These are phyloP conservation scores for Neoarthrinium moseri DNA, from an alignment of 2,329 filamentous ascomycete genomes.

Conservation along the genomic window DNA sequence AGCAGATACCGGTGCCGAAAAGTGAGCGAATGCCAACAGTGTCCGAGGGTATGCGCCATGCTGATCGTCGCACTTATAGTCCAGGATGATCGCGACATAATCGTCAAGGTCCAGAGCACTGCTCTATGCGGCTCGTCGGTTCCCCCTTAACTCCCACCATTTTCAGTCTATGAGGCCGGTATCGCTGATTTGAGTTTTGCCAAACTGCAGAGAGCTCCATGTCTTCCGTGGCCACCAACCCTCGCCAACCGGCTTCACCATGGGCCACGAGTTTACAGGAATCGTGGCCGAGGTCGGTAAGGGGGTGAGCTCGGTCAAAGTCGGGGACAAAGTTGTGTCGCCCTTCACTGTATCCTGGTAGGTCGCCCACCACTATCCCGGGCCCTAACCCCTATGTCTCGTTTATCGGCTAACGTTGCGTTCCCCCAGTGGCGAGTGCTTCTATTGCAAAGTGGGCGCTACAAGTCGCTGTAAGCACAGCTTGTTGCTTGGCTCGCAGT, in stretches of 20 bases:
- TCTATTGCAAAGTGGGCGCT: conserved; percentile 77
- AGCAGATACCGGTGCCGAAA: conserved; percentile 76
- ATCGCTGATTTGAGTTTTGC: conserved; percentile 8
- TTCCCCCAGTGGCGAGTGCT: conserved; percentile 65
- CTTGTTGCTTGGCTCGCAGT: conserved; percentile 67
- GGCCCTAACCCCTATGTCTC: not conserved
- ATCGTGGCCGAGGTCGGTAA: conserved; percentile 66
- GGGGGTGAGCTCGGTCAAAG: conserved; percentile 64
- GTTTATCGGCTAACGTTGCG: conserved; percentile 8
- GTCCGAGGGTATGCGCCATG: not conserved
- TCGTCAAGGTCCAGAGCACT: conserved; percentile 80
- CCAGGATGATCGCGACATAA: conserved; percentile 68
- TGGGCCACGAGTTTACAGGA: conserved; percentile 89
- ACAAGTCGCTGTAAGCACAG: conserved; percentile 74
- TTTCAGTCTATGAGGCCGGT: conserved; percentile 5
- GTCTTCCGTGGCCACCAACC: conserved; percentile 80
- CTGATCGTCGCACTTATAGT: conserved; percentile 40
- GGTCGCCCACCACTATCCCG: conserved; percentile 19
- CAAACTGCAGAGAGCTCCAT: conserved; percentile 68
- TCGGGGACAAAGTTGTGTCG: conserved; percentile 77
- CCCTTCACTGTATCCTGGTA: conserved; percentile 83
- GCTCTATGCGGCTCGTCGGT: conserved; percentile 82
- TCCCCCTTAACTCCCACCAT: not conserved
- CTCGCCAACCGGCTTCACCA: conserved; percentile 61
- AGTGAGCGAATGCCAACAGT: conserved; percentile 38